These are phyloP conservation scores for Amanita exitialis DNA, from an alignment of 768 basidiomycete species.

Conservation along the genomic window DNA sequence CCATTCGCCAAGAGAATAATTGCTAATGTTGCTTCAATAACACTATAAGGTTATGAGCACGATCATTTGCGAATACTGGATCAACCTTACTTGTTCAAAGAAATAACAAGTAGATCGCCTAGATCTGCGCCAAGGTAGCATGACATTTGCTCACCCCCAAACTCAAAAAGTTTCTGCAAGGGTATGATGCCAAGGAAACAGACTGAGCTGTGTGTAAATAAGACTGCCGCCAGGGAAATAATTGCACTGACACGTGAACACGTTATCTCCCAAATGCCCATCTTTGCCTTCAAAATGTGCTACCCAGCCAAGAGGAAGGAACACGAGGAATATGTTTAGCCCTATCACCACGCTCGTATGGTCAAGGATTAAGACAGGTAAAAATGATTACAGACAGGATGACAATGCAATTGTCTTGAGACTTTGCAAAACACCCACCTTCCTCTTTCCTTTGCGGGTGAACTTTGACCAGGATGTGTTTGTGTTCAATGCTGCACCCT, in stretches of 20 bases:
- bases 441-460: slow-evolving; percentile 32
- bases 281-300: slow-evolving; percentile 32
- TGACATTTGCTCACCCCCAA: slow-evolving; percentile 45
- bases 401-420: slow-evolving; percentile 35
- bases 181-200: slow-evolving; percentile 59
- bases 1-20: slow-evolving; percentile 61
- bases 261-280: slow-evolving; percentile 17
- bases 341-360: slow-evolving; percentile 21
- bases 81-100: slow-evolving; percentile 51
- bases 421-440: slow-evolving; percentile 33
- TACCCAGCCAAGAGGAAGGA: slow-evolving; percentile 54
- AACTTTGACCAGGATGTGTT: slow-evolving; percentile 34
- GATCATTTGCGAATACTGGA: neutral
- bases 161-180: slow-evolving; percentile 58
- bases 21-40: slow-evolving; percentile 63
- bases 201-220: slow-evolving; percentile 24
- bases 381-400: slow-evolving; percentile 32
- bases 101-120: slow-evolving; percentile 58
- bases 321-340: slow-evolving; percentile 46
- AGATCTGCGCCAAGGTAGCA: slow-evolving; percentile 51
- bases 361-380: slow-evolving; percentile 2
- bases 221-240: neutral
- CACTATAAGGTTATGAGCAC: slow-evolving; percentile 23
- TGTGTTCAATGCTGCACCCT: slow-evolving; percentile 12
- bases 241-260: slow-evolving; percentile 34